Percentiles rank a stretch among this genome's conserved stretches.
Evolutionary conservation across 2,329 filamentous ascomycete species (phyloP).

Genomic region (Cercospora citrullina): DNA sequence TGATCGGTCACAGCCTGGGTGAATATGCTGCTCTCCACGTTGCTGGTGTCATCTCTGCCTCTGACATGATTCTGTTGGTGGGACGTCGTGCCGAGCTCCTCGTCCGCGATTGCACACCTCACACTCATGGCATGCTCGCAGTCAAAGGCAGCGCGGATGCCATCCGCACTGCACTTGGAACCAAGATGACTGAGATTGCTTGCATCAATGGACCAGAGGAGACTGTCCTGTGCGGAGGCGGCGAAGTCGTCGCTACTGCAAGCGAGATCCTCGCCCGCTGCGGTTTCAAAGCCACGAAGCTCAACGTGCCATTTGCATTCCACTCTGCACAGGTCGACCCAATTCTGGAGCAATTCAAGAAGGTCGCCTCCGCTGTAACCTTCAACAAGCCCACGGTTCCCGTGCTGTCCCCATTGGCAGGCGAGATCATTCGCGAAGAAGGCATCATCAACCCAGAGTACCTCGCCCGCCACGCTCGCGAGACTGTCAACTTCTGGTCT

Average conservation of each 20-base stretch:
- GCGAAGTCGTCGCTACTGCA: slow-evolving; percentile 59
- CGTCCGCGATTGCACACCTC: slow-evolving; percentile 62
- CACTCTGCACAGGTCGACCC: slow-evolving; percentile 66
- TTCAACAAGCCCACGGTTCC: slow-evolving; percentile 61
- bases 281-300: slow-evolving; percentile 61
- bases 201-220: slow-evolving; percentile 76
- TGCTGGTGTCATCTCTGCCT: slow-evolving; percentile 68
- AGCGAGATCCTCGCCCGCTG: slow-evolving; percentile 51
- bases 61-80: slow-evolving; percentile 71
- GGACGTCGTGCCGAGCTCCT: slow-evolving; percentile 67
- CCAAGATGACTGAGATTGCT: slow-evolving; percentile 57
- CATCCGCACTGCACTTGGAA: slow-evolving; percentile 55
- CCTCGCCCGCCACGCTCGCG: slow-evolving; percentile 63
- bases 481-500: slow-evolving; percentile 68
- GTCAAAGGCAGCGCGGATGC: slow-evolving; percentile 55
- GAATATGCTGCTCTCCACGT: slow-evolving; percentile 73
- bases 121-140: slow-evolving; percentile 67
- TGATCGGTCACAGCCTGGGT: slow-evolving; percentile 63
- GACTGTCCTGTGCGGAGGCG: slow-evolving; percentile 69
- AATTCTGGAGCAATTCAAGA: slow-evolving; percentile 61
- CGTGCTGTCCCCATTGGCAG: slow-evolving; percentile 67
- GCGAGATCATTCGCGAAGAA: slow-evolving; percentile 59
- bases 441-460: slow-evolving; percentile 62
- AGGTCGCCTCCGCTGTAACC: slow-evolving; percentile 53
- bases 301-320: slow-evolving; percentile 68